Conservation (phyloP, 2,329 filamentous ascomycete genomes). For the Claviceps maximensis region DNA sequence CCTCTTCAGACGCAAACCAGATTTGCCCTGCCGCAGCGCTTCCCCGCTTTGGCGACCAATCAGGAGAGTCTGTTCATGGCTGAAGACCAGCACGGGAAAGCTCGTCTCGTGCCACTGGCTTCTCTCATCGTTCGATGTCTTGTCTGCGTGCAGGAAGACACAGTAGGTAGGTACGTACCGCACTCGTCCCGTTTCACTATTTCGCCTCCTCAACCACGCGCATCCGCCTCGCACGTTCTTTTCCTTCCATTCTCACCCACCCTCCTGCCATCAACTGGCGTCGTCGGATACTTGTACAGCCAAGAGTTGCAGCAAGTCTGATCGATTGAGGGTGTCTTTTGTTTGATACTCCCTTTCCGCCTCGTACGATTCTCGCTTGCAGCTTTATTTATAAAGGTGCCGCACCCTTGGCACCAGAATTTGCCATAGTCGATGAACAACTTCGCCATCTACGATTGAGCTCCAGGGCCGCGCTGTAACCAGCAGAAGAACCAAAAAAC, state of each 20-base stretch:
- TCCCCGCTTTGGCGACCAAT: slow-evolving; percentile 21
- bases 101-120: slow-evolving; percentile 9
- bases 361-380: not conserved
- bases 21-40: not conserved
- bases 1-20: slow-evolving; percentile 4
- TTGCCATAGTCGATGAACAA: slow-evolving; percentile 11
- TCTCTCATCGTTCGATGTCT: slow-evolving; percentile 11
- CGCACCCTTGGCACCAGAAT: slow-evolving; percentile 6
- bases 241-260: not conserved
- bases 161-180: no score
- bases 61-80: slow-evolving; percentile 7
- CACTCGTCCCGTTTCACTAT: not conserved
- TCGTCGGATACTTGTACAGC: slow-evolving; percentile 3
- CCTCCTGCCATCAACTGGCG: not conserved
- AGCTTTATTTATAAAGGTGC: not conserved
- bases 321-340: slow-evolving; percentile 1
- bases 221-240: not conserved
- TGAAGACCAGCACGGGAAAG: not conserved
- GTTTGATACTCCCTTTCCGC: not conserved
- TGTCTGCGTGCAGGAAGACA: not conserved
- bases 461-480: slow-evolving; percentile 8
- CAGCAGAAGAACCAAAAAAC: not conserved
- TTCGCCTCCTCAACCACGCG: not conserved
- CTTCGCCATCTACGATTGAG: slow-evolving; percentile 12
- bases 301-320: slow-evolving; percentile 3